These are phyloP conservation scores for Scleroderma bovista DNA, from an alignment of 768 basidiomycete species.

Conservation along the genomic window DNA sequence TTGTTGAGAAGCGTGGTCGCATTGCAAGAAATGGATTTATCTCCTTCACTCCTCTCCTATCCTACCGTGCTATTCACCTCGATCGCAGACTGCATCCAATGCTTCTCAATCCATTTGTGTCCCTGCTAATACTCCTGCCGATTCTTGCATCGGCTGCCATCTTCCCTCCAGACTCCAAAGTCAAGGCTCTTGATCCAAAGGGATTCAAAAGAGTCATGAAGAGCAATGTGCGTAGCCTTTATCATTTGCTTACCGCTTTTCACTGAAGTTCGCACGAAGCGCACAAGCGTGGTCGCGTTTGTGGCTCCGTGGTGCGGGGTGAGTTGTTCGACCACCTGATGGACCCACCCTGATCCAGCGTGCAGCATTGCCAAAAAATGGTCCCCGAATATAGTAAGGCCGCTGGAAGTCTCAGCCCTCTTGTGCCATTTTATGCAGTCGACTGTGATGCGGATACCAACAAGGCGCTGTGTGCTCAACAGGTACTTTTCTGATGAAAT, in stretches of 20 bases:
- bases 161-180: constrained; percentile 48
- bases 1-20: background rate
- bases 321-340: constrained; percentile 20
- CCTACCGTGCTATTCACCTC: background rate
- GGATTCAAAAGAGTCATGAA: constrained; percentile 70
- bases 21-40: background rate
- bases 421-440: constrained; percentile 88
- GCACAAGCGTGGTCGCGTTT: constrained; percentile 79
- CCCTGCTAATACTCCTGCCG: constrained; percentile 25
- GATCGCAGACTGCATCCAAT: constrained; percentile 5
- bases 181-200: constrained; percentile 71
- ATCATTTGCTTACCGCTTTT: background rate
- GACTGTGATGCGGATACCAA: constrained; percentile 85
- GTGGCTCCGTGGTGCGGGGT: constrained; percentile 95
- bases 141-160: constrained; percentile 39
- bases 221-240: constrained; percentile 51
- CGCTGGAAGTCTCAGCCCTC: constrained; percentile 68
- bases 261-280: constrained; percentile 31
- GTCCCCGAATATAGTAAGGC: constrained; percentile 84
- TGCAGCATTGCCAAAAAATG: constrained; percentile 78
- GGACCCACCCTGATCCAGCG: background rate
- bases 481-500: constrained; percentile 35
- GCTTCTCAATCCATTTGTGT: constrained; percentile 16
- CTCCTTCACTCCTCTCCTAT: background rate
- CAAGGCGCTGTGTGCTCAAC: constrained; percentile 75